Evolutionary conservation across 2,329 filamentous ascomycete genomes (phyloP), one percentile per base, ranked within the genome.

Genomic region (Lachnellula suecica): DNA sequence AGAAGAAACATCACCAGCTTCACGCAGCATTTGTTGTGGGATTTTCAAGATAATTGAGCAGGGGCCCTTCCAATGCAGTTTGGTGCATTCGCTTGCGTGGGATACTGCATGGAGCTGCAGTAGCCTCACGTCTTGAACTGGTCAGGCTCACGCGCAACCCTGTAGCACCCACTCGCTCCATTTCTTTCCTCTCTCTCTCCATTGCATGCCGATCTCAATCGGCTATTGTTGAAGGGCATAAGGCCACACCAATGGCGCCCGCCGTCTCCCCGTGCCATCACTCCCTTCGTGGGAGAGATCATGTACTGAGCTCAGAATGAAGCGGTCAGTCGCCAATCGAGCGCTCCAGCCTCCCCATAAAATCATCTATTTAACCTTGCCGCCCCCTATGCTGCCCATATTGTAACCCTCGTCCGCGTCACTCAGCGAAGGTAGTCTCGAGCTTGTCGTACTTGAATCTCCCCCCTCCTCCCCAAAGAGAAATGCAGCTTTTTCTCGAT

Each of bases 401-500:
- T 59, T 63, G 48, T 67, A 68, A 1, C 57, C 58, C 41, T 67
- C 63, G 17, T 66, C 62, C 8, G 48, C 44, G 44, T 62, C 61
- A 19, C 45, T 52, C n/a, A 59, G 37, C 23, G 56, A 44, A 25
- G 53, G 44, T 37, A 56, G 41, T 42, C 54, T 59, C n/a, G 50
- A 40, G 43, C 31, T 58, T 22, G 45, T 31, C 35, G 42, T 53
- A 35, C 42, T 51, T 3, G 48, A 53, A 24, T 65, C 64, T 24
- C 41, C 58, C 41, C 52, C 54, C 31, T 66, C 64, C 4, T 68
- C 67, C 7, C 66, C 67, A 56, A 69, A 69, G 8, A 69, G 58
- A 52, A 67, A 69, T 29, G 66, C 65, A 9, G 64, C 60, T 45
- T 67, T 68, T 43, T 68, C 67, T 40, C 67, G 57, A 23, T 56